Percentiles rank a stretch among this genome's conserved stretches.
Conservation (phyloP, 371 early-diverging fungal genomes). For the Coemansia sp. region DNA sequence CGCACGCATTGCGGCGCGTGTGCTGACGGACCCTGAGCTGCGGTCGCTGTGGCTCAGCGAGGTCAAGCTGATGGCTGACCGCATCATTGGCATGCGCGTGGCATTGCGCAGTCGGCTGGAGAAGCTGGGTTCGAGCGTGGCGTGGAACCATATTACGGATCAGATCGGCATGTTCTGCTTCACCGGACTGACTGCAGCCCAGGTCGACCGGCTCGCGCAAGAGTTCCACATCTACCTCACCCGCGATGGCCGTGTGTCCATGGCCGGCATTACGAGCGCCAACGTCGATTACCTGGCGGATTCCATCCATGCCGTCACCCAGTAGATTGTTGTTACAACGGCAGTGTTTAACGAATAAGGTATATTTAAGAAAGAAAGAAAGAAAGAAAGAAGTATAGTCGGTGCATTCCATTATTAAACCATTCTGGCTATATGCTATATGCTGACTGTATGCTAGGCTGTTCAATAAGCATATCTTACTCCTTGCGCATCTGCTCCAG, state of each 20-base stretch:
- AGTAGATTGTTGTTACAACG: constrained; percentile 32
- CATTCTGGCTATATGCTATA: too few relatives aligned
- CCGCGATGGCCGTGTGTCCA: constrained; percentile 94
- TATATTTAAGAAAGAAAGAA: too few relatives aligned
- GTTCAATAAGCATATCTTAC: background rate
- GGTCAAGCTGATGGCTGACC: constrained; percentile 96
- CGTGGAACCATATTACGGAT: constrained; percentile 94
- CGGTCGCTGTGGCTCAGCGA: constrained; percentile 87
- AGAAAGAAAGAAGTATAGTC: too few relatives aligned
- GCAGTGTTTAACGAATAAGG: too few relatives aligned
- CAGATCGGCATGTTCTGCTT: constrained; percentile 99
- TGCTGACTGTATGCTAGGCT: too few relatives aligned
- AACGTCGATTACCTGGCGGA: constrained; percentile 96
- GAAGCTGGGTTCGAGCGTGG: constrained; percentile 73
- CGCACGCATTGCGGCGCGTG: constrained; percentile 88
- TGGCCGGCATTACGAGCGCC: constrained; percentile 90
- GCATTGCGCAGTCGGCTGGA: constrained; percentile 79
- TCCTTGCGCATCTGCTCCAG: constrained; percentile 40
- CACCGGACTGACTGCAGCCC: constrained; percentile 91
- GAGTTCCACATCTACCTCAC: constrained; percentile 96
- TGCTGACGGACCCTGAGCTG: constrained; percentile 77
- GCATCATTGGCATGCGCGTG: constrained; percentile 92
- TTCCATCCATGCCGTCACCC: constrained; percentile 94
- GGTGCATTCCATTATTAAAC: too few relatives aligned
- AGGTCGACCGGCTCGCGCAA: constrained; percentile 79